These are phyloP conservation scores for Funneliformis geosporum DNA, from an alignment of 192 early-diverging fungal species.

Conservation along the genomic window DNA sequence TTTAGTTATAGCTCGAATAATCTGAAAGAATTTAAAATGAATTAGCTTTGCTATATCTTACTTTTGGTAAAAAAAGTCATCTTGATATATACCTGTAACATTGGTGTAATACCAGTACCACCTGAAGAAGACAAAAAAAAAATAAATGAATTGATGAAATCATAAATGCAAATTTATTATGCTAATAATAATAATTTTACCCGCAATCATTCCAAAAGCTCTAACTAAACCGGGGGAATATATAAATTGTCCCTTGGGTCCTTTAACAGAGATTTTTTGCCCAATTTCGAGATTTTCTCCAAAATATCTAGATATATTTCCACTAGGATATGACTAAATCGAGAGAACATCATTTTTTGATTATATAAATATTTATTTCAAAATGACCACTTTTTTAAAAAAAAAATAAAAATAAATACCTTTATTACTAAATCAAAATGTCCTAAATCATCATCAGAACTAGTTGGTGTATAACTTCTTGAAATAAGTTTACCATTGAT, in stretches of 20 bases:
- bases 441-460: constrained; percentile 79
- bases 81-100: constrained; percentile 67
- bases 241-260: constrained; percentile 88
- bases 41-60: background rate
- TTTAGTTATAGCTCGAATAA: constrained; percentile 81
- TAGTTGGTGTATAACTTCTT: constrained; percentile 92
- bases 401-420: constrained; percentile 44
- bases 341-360: background rate
- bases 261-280: constrained; percentile 73
- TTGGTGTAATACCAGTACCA: constrained; percentile 95
- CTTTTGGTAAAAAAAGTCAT: no score
- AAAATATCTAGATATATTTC: constrained; percentile 78
- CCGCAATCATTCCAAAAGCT: constrained; percentile 89
- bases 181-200: constrained; percentile 35
- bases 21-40: constrained; percentile 42
- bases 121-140: background rate
- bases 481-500: constrained; percentile 81
- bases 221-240: constrained; percentile 82
- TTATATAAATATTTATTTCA: background rate
- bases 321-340: constrained; percentile 72
- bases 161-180: background rate
- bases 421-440: constrained; percentile 93
- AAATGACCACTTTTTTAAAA: background rate
- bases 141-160: background rate
- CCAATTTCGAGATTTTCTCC: constrained; percentile 67